Evolutionary conservation across 768 basidiomycete genomes (phyloP).

Genomic region (Boletus tylopilopsis): DNA sequence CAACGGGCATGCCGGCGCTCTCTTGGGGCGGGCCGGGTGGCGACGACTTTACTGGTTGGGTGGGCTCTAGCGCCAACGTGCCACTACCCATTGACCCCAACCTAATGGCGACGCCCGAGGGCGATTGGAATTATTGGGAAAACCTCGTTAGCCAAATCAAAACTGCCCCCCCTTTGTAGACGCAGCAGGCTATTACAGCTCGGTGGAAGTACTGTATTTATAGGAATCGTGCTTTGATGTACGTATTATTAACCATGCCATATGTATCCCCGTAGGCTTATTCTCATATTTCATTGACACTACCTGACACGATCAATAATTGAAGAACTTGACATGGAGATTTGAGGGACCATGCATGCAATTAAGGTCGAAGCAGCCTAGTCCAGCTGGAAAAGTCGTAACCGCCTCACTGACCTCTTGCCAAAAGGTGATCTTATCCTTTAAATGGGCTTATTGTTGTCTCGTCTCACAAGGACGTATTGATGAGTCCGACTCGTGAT

Average conservation of each 20-base stretch:
- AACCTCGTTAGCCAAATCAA: conserved; percentile 59
- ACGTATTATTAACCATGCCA: conserved; percentile 5
- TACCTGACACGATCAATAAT: no score
- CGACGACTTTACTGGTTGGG: conserved; percentile 59
- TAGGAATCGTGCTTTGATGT: conserved; percentile 6
- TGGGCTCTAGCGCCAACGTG: conserved; percentile 39
- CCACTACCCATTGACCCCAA: conserved; percentile 41
- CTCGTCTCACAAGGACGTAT: no score
- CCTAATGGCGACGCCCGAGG: conserved; percentile 50
- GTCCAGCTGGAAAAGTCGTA: no score
- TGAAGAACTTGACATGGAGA: no score
- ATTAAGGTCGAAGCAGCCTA: no score
- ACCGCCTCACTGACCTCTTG: no score
- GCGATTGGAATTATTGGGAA: conserved; percentile 82
- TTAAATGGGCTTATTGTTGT: no score
- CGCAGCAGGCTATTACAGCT: conserved; percentile 5
- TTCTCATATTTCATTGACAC: no score
- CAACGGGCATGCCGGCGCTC: conserved; percentile 42
- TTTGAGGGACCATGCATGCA: no score
- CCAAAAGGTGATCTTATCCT: no score
- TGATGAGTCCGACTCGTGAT: no score
- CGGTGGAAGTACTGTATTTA: conserved; percentile 10
- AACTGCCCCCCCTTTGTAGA: conserved; percentile 33
- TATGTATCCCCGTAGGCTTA: no score
- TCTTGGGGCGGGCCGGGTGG: conserved; percentile 61